Percentiles rank a stretch among this genome's conserved stretches.
Evolutionary conservation across 2,329 filamentous ascomycete genomes (phyloP).

Genomic region (Alternaria brassicae): DNA sequence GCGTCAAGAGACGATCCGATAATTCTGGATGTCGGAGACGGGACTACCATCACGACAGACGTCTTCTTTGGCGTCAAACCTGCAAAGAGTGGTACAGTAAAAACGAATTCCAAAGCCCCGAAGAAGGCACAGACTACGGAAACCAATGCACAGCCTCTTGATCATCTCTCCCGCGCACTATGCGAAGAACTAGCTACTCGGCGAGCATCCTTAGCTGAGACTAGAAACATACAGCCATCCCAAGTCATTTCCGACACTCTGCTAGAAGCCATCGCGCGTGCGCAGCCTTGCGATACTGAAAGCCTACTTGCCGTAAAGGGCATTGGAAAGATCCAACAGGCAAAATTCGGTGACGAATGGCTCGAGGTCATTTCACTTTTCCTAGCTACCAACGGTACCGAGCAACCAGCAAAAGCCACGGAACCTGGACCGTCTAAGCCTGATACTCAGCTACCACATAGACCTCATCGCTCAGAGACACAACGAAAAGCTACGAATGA

Average conservation of each 20-base stretch:
- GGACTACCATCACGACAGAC: conserved; percentile 29
- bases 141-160: conserved; percentile 13
- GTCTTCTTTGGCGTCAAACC: conserved; percentile 31
- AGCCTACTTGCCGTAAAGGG: conserved; percentile 35
- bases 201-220: conserved; percentile 28
- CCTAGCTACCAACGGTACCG: conserved; percentile 8
- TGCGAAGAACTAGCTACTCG: conserved; percentile 27
- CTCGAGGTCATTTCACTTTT: conserved; percentile 35
- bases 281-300: conserved; percentile 27
- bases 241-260: conserved; percentile 30
- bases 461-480: background rate
- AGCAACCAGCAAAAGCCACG: background rate
- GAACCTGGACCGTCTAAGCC: background rate
- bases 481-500: background rate
- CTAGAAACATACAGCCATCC: conserved; percentile 13
- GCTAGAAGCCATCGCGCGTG: conserved; percentile 34
- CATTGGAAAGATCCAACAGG: conserved; percentile 25
- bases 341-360: conserved; percentile 39
- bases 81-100: background rate
- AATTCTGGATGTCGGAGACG: conserved; percentile 29
- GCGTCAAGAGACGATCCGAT: conserved; percentile 25
- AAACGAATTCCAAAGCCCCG: conserved; percentile 1
- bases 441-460: background rate
- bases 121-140: background rate
- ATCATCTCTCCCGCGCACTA: conserved; percentile 24